Evolutionary conservation across 305 asterid genomes (phyloP).

Genomic region (Vinca major): DNA sequence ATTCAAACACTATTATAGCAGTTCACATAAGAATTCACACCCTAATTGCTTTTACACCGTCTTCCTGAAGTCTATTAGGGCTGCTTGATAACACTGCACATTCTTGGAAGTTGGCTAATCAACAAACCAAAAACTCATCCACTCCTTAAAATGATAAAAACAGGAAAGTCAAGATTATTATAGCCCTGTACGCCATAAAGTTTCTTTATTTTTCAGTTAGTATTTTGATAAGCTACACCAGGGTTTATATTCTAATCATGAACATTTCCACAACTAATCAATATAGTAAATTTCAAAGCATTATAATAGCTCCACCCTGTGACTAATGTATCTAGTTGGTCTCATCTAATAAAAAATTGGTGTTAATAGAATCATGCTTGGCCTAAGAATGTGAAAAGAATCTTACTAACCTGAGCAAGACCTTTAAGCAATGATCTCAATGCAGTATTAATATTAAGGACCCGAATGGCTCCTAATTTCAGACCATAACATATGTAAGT

Average conservation of each 20-base stretch:
- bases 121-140: neutral
- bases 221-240: neutral
- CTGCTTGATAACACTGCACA: neutral
- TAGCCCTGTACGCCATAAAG: neutral
- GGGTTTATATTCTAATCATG: neutral
- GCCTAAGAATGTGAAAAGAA: neutral
- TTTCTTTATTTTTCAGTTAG: neutral
- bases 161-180: neutral
- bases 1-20: neutral
- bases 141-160: neutral
- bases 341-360: neutral
- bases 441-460: slow-evolving; percentile 82
- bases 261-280: neutral
- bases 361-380: neutral
- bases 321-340: neutral
- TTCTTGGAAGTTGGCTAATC: neutral
- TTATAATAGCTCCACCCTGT: neutral
- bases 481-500: slow-evolving; percentile 82
- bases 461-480: slow-evolving; percentile 71
- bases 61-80: neutral
- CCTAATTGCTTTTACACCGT: neutral
- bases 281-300: neutral
- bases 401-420: slow-evolving; percentile 56
- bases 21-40: neutral
- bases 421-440: slow-evolving; percentile 86